Evolutionary conservation across 176 grass and related monocot genomes (phyloP).

Genomic region (Juncus inflexus): DNA sequence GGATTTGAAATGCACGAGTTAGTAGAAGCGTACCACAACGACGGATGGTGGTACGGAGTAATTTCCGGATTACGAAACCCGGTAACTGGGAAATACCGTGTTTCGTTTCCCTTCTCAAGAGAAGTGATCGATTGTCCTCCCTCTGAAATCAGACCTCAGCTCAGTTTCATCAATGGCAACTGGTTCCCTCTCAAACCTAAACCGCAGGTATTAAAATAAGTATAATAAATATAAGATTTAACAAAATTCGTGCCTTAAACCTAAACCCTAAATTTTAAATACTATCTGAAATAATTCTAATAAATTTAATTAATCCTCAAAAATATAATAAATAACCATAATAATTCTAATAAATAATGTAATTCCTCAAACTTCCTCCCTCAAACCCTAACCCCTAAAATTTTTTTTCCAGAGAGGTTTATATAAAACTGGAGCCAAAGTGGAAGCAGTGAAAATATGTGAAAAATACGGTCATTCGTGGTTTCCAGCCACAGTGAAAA

Average conservation of each 20-base stretch:
- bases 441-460: slow-evolving; percentile 20
- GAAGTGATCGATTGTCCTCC: slow-evolving; percentile 46
- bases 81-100: slow-evolving; percentile 16
- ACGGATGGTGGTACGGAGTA: slow-evolving; percentile 65
- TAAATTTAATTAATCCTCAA: no score
- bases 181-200: slow-evolving; percentile 38
- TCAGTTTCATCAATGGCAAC: slow-evolving; percentile 15
- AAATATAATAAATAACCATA: no score
- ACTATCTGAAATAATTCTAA: no score
- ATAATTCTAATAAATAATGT: no score
- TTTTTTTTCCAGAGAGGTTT: neutral
- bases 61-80: slow-evolving; percentile 16
- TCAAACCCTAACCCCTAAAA: no score
- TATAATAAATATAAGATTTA: no score
- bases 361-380: no score
- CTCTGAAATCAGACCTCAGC: slow-evolving; percentile 36
- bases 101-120: slow-evolving; percentile 55
- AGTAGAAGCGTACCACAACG: slow-evolving; percentile 42
- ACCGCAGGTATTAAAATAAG: slow-evolving; percentile 7
- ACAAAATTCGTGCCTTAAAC: neutral
- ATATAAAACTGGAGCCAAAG: slow-evolving; percentile 25
- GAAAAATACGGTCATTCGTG: slow-evolving; percentile 30
- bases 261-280: no score
- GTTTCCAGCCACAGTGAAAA: slow-evolving; percentile 23
- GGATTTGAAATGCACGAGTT: slow-evolving; percentile 33